Percentiles rank a stretch among this genome's conserved stretches.
Evolutionary conservation across 1,284 basidiomycete genomes (phyloP).

Genomic region (Cutaneotrichosporon sp.): DNA sequence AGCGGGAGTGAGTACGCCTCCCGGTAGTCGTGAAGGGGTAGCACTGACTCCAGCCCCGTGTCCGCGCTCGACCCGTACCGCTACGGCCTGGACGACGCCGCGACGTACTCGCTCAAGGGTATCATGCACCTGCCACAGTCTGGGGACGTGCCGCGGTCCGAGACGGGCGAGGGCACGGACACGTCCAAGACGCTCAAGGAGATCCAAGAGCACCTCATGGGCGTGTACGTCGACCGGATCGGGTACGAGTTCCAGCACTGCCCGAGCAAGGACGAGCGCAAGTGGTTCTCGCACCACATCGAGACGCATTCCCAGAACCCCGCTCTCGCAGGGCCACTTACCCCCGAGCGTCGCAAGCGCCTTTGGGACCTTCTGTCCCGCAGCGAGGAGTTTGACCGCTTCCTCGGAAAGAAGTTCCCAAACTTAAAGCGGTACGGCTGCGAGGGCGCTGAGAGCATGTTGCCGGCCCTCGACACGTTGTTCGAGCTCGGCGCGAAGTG

Average conservation of each 20-base stretch:
- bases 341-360: conserved; percentile 50
- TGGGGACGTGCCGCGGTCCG: conserved; percentile 34
- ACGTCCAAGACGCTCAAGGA: conserved; percentile 54
- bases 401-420: conserved; percentile 43
- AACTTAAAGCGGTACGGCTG: conserved; percentile 42
- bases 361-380: conserved; percentile 65
- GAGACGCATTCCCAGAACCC: conserved; percentile 56
- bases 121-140: conserved; percentile 50
- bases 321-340: conserved; percentile 43
- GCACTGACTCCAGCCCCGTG: conserved; percentile 54
- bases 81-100: conserved; percentile 59
- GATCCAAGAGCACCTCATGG: conserved; percentile 63
- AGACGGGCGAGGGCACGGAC: conserved; percentile 58
- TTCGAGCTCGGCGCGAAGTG: conserved; percentile 63
- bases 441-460: conserved; percentile 85
- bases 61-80: conserved; percentile 70
- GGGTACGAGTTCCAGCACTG: conserved; percentile 68
- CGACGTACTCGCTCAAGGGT: conserved; percentile 64
- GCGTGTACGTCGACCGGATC: conserved; percentile 71
- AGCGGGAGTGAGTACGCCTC: conserved; percentile 60
- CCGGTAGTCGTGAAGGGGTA: too few relatives aligned
- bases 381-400: conserved; percentile 69
- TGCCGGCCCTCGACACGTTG: conserved; percentile 71
- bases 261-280: conserved; percentile 35
- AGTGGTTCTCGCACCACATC: conserved; percentile 76